Evolutionary conservation across 2,329 filamentous ascomycete species (phyloP).

Genomic region (Periglandula ipomoeae): DNA sequence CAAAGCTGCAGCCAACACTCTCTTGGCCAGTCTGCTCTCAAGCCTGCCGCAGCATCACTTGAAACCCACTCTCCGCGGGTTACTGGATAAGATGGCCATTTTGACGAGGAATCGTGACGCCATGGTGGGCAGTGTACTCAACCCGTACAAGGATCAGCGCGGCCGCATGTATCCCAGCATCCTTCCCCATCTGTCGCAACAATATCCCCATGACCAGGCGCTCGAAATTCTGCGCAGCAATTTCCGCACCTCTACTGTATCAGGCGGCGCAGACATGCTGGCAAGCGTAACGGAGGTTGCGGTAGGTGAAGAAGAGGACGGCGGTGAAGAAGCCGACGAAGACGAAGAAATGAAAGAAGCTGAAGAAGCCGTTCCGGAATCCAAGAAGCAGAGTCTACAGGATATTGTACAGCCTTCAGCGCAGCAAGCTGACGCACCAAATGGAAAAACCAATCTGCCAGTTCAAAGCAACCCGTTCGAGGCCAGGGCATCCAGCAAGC

Average conservation of each 20-base stretch:
- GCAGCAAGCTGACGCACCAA: constrained; percentile 11
- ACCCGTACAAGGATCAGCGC: constrained; percentile 58
- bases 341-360: constrained; percentile 12
- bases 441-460: constrained; percentile 17
- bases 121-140: constrained; percentile 74
- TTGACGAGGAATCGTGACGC: constrained; percentile 58
- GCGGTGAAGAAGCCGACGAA: constrained; percentile 20
- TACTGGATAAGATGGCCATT: constrained; percentile 75
- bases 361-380: neutral
- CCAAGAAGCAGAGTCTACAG: neutral
- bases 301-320: constrained; percentile 28
- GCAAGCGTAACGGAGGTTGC: constrained; percentile 27
- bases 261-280: constrained; percentile 18
- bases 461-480: constrained; percentile 28
- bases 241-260: constrained; percentile 33
- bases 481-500: constrained; percentile 11
- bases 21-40: constrained; percentile 56
- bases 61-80: constrained; percentile 60
- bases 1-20: constrained; percentile 43
- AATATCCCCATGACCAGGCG: constrained; percentile 51
- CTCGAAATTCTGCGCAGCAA: constrained; percentile 64
- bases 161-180: constrained; percentile 62
- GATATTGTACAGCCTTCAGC: constrained; percentile 12
- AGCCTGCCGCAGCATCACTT: constrained; percentile 57
- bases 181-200: constrained; percentile 65